Conservation (phyloP, 2,329 filamentous ascomycete species). For the Fusarium veterinarium region DNA sequence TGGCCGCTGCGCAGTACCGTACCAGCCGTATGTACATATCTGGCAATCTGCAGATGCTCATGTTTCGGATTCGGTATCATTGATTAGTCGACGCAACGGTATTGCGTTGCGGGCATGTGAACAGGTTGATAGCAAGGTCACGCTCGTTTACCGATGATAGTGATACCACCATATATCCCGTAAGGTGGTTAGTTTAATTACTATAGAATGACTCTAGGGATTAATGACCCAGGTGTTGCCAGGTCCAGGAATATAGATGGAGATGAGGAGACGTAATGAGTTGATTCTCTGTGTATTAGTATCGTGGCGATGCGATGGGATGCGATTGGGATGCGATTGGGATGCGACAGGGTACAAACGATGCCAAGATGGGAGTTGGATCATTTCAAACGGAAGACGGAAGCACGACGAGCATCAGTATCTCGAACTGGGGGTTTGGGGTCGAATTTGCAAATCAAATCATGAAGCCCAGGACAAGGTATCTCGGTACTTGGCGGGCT, state of each 20-base stretch:
- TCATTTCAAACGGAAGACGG: constrained; percentile 6
- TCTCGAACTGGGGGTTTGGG: constrained; percentile 12
- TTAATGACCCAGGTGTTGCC: constrained; percentile 9
- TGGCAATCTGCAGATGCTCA: constrained; percentile 14
- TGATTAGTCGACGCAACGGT: neutral
- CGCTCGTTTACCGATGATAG: constrained; percentile 7
- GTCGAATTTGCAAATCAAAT: constrained; percentile 19
- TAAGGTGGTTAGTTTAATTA: neutral
- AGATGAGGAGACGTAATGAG: constrained; percentile 30
- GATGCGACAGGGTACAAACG: constrained; percentile 1
- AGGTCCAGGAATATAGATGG: neutral
- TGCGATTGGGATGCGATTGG: constrained; percentile 24
- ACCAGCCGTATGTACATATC: neutral
- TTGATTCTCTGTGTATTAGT: constrained; percentile 1
- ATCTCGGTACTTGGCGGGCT: constrained; percentile 35
- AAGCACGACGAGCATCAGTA: neutral
- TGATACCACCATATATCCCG: neutral
- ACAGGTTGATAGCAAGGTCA: neutral
- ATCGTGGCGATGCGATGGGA: constrained; percentile 37
- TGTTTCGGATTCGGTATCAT: constrained; percentile 13
- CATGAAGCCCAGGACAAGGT: constrained; percentile 7
- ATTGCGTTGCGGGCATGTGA: constrained; percentile 10
- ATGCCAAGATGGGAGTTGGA: constrained; percentile 39
- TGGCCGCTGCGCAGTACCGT: constrained; percentile 23
- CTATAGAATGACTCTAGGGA: neutral